Percentiles rank a stretch among this genome's conserved stretches.
Evolutionary conservation across 2,329 filamentous ascomycete species (phyloP).

Genomic region (Taxawa tesnikishii): DNA sequence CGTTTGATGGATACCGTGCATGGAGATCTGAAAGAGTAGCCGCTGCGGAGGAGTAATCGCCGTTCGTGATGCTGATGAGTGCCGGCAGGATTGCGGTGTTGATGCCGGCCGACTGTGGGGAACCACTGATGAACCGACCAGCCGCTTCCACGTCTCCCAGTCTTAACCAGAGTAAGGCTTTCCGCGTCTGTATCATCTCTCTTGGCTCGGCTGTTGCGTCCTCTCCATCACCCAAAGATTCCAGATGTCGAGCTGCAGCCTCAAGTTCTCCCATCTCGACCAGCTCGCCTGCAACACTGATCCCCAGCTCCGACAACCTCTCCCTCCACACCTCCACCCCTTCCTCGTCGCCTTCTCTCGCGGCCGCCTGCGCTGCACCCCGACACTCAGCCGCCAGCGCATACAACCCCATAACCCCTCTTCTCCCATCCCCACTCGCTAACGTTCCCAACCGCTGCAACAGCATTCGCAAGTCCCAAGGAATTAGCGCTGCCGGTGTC

Average conservation of each 20-base stretch:
- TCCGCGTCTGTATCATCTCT: conserved; percentile 22
- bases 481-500: conserved; percentile 42
- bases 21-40: conserved; percentile 46
- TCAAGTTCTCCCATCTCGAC: conserved; percentile 81
- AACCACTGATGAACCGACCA: conserved; percentile 18
- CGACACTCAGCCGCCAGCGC: conserved; percentile 47
- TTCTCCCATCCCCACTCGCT: conserved; percentile 70
- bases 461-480: conserved; percentile 77
- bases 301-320: conserved; percentile 63
- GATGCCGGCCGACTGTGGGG: not conserved
- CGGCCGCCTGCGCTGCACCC: conserved; percentile 13
- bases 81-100: conserved; percentile 37
- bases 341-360: conserved; percentile 40
- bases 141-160: conserved; percentile 56
- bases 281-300: conserved; percentile 50
- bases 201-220: conserved; percentile 1
- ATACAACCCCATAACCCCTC: conserved; percentile 82
- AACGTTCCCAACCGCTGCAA: conserved; percentile 75
- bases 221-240: conserved; percentile 35
- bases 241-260: conserved; percentile 63
- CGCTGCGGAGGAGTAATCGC: conserved; percentile 54
- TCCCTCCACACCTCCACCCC: conserved; percentile 56
- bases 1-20: conserved; percentile 38
- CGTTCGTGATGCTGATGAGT: conserved; percentile 67
- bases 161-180: conserved; percentile 60